A percentile compares a stretch with the other conserved stretches of the same genome.
Conservation (phyloP, 2,329 filamentous ascomycete species). For the Pseudogymnoascus destructans region DNA sequence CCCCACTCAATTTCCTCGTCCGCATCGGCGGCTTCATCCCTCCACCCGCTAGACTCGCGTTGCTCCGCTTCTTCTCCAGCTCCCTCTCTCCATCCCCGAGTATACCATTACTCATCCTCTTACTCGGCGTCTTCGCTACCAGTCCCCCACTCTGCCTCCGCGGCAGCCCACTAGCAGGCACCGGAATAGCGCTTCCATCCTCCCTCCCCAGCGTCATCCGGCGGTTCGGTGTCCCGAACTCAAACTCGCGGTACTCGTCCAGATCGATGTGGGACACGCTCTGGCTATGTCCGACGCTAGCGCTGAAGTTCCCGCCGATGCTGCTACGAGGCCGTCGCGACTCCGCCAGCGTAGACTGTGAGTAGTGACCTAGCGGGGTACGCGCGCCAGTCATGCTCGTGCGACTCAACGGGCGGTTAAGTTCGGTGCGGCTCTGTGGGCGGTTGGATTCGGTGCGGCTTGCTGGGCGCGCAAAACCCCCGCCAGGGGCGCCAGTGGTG, state of each 20-base stretch:
- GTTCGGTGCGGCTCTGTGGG: conserved; percentile 22
- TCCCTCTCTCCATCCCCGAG: conserved; percentile 15
- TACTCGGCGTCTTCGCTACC: conserved; percentile 18
- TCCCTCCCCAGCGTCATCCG: conserved; percentile 32
- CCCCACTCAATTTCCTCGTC: conserved; percentile 36
- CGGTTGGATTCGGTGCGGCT: neutral
- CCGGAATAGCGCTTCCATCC: conserved; percentile 35
- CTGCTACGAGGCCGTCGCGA: conserved; percentile 23
- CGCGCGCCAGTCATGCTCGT: conserved; percentile 24
- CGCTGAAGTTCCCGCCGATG: conserved; percentile 22
- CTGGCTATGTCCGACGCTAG: conserved; percentile 24
- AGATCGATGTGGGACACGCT: conserved; percentile 25
- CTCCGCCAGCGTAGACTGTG: conserved; percentile 22
- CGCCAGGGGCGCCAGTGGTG: conserved; percentile 8
- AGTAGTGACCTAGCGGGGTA: conserved; percentile 26
- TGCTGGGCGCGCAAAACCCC: conserved; percentile 18
- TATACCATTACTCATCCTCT: conserved; percentile 22
- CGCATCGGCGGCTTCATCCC: conserved; percentile 21
- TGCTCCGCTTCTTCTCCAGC: conserved; percentile 13
- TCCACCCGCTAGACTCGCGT: conserved; percentile 12
- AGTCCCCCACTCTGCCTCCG: conserved; percentile 37
- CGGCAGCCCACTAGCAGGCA: conserved; percentile 32
- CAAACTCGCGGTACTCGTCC: conserved; percentile 20
- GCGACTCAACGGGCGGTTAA: conserved; percentile 22
- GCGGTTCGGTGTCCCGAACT: conserved; percentile 32